A percentile compares a stretch with the other conserved stretches of the same genome.
Conservation (phyloP, 129 eudicot genomes). For the Mikania micrantha region DNA sequence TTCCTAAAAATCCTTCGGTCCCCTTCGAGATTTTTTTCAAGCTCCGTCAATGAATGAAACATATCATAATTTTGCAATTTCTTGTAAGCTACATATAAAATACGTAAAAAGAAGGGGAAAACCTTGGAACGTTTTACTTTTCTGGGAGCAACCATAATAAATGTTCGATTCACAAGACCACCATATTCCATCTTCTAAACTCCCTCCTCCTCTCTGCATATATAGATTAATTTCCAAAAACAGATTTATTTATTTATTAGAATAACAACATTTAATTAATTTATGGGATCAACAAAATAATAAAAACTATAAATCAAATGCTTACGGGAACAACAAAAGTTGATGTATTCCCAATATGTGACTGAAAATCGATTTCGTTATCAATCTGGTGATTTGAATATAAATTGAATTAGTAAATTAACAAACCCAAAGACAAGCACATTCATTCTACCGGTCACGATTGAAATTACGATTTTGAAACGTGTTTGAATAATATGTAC, state of each 20-base stretch:
- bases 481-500: not conserved
- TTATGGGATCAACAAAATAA: not conserved
- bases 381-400: constrained; percentile 25
- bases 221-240: not conserved
- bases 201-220: constrained; percentile 31
- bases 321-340: constrained; percentile 39
- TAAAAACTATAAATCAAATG: not conserved
- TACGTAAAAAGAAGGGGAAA: not conserved
- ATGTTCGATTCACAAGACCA: constrained; percentile 27
- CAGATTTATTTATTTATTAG: not conserved
- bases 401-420: not conserved
- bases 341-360: constrained; percentile 22
- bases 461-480: not conserved
- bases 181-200: constrained; percentile 41
- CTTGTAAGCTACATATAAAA: no score
- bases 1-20: no score
- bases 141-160: constrained; percentile 55
- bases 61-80: no score
- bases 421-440: not conserved
- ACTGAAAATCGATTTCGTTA: constrained; percentile 18
- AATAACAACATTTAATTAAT: not conserved
- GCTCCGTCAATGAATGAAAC: no score
- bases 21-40: no score
- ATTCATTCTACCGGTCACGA: no score
- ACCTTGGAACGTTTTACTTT: constrained; percentile 33